Percentiles rank a stretch among this genome's conserved stretches.
phyloP scores from a whole-genome alignment of 768 basidiomycete species.

The Postia placenta region DNA sequence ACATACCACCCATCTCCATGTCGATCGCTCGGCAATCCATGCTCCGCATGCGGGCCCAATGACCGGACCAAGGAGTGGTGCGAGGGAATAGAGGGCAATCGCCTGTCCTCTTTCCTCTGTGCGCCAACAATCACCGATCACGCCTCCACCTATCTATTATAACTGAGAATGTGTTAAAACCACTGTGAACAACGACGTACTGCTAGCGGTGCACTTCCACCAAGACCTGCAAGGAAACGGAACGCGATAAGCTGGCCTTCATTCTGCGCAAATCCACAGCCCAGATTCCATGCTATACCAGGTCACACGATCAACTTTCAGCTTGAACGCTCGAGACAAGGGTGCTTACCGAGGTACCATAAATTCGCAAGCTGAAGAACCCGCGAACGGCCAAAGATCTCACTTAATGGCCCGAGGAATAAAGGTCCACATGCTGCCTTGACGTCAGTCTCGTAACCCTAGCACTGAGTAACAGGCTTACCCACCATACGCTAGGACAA shows the following conservation, averaged over 20 bases:
- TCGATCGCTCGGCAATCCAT: conserved; percentile 55
- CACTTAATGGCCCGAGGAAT: conserved; percentile 55
- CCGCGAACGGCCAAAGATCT: conserved; percentile 59
- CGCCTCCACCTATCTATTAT: conserved; percentile 55
- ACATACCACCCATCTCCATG: conserved; percentile 69
- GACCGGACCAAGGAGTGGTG: conserved; percentile 61
- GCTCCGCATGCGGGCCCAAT: conserved; percentile 58
- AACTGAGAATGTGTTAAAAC: not conserved
- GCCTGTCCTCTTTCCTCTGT: conserved; percentile 60
- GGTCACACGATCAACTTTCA: not conserved
- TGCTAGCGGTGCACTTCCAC: conserved; percentile 32
- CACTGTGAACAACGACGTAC: conserved; percentile 10
- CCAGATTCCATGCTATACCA: conserved; percentile 48
- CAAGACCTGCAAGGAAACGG: conserved; percentile 32
- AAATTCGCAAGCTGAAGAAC: conserved; percentile 58
- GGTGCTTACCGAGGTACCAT: conserved; percentile 48
- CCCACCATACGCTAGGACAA: conserved; percentile 52
- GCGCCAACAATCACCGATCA: conserved; percentile 56
- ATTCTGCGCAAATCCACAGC: conserved; percentile 21
- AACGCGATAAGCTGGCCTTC: conserved; percentile 30
- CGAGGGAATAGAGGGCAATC: conserved; percentile 56
- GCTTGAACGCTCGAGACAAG: not conserved
- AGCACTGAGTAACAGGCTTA: not conserved
- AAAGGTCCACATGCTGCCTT: conserved; percentile 39
- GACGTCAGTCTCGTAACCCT: not conserved